phyloP scores from a whole-genome alignment of 1,139 yeast genomes.

The Yamadazyma taylorii region DNA sequence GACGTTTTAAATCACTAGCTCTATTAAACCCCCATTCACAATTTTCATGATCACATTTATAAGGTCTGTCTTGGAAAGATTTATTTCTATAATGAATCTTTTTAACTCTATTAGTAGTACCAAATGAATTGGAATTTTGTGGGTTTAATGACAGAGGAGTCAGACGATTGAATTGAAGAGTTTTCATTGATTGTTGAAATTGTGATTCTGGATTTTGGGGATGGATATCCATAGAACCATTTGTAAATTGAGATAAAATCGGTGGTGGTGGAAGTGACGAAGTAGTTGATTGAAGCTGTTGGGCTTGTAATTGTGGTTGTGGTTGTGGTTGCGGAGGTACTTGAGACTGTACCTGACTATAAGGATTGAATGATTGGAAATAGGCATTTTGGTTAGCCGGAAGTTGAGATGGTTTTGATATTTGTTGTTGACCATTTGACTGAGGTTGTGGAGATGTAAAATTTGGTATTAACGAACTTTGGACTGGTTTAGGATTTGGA shows the following conservation, averaged over 20 bases:
- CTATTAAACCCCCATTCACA: slow-evolving; percentile 72
- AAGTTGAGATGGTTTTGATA: slow-evolving; percentile 1
- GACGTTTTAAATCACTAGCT: slow-evolving; percentile 66
- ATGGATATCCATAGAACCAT: background rate
- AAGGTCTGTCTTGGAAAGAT: slow-evolving; percentile 20
- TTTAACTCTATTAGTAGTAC: slow-evolving; percentile 8
- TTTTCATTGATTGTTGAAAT: slow-evolving; percentile 1
- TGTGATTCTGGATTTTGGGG: background rate
- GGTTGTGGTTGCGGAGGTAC: slow-evolving; percentile 1
- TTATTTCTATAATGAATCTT: slow-evolving; percentile 6
- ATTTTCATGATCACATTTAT: slow-evolving; percentile 50
- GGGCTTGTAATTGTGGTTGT: background rate
- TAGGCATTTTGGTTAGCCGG: background rate
- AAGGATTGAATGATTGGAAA: slow-evolving; percentile 1
- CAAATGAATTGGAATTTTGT: background rate
- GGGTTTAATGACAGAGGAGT: background rate
- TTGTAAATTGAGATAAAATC: background rate
- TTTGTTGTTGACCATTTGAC: background rate
- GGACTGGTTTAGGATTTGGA: background rate
- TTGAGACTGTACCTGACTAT: slow-evolving; percentile 2
- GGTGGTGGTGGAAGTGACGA: slow-evolving; percentile 1
- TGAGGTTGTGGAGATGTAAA: slow-evolving; percentile 1
- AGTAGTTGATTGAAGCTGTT: background rate
- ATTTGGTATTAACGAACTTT: background rate
- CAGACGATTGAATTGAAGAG: background rate